Evolutionary conservation across 2,329 filamentous ascomycete genomes (phyloP).

Genomic region (Nigrospora sphaerica): DNA sequence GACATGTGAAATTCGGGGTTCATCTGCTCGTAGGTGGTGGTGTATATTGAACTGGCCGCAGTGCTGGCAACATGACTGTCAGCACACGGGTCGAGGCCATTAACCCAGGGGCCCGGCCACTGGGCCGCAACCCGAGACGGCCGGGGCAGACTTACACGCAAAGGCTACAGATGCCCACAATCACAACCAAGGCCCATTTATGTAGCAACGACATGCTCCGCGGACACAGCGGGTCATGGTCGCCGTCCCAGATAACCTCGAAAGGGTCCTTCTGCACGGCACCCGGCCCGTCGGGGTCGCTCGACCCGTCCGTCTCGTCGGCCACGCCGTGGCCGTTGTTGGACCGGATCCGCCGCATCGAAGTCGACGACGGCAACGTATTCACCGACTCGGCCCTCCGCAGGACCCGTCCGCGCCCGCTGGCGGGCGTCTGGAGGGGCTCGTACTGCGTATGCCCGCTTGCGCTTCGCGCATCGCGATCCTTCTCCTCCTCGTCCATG

Average conservation of each 20-base stretch:
- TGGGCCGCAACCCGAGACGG: neutral
- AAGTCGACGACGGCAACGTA: neutral
- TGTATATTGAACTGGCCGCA: conserved; percentile 83
- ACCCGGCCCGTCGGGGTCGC: neutral
- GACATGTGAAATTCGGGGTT: conserved; percentile 66
- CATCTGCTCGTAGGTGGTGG: conserved; percentile 72
- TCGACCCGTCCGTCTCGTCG: conserved; percentile 1
- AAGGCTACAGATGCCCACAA: conserved; percentile 67
- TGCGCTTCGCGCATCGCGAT: no score
- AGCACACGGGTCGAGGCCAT: neutral
- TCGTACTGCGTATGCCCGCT: no score
- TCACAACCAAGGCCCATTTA: conserved; percentile 74
- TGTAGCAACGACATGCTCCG: conserved; percentile 56
- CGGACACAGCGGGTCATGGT: conserved; percentile 67
- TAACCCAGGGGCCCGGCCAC: neutral
- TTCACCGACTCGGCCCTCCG: no score
- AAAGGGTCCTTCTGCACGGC: conserved; percentile 38
- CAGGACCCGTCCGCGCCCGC: no score
- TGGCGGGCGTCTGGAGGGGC: no score
- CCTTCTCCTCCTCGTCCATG: no score
- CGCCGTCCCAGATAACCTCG: conserved; percentile 69
- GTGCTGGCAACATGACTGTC: conserved; percentile 44
- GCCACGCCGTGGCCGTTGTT: conserved; percentile 6
- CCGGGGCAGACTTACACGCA: conserved; percentile 64
- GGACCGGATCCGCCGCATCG: neutral